Evolutionary conservation across 2,329 filamentous ascomycete species (phyloP), one percentile per base, ranked within the genome.

Genomic region (Talaromyces sp.): DNA sequence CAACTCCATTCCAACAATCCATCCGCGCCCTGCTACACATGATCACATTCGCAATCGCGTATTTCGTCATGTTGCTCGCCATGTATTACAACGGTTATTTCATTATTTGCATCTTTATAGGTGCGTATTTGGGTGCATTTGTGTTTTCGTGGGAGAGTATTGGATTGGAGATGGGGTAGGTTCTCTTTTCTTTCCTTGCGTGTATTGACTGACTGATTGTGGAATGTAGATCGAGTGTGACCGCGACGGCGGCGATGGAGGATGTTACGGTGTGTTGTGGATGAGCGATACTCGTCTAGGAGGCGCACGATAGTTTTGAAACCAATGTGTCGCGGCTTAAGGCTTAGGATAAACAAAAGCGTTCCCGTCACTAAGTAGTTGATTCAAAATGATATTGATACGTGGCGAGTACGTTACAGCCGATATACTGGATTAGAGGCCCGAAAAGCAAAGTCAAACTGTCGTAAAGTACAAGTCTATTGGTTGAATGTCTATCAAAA

Each of bases 31-130:
- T 88, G 3, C 74, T 94, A 22, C 90, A 93, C 70, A 87, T 88
- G 78, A 64, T 87, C 3, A 89, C 91, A 69, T 92, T 94, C 71
- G 87, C 86, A 0, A 84, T 92, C 1, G 90, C 90, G 2, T 95
- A 94, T 74, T 87, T 94, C 70, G 77, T 94, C 71, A 94, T 95
- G 91, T 78, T 83, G 63, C 73, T 88, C 31, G 84, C 85, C 22
- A 88, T 88, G 86, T 87, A 87, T 68, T 88, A 83, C 75, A 88
- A 88, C 66, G 85, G 88, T 10, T 95, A 92, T 76, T 84, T 95
- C 68, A 91, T 95, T 75, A 89, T 94, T 66, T 91, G 87, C 70
- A 92, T 95, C 74, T 86, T 94, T 68, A 85, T 94, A 63, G 92
- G 92, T 1, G 87, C 89, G 0, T 92, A 87, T 68, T 64, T 93